A percentile compares a stretch with the other conserved stretches of the same genome.
These are phyloP conservation scores for Ceratocystis ficicola DNA, from an alignment of 2,329 filamentous ascomycete genomes.

Conservation along the genomic window DNA sequence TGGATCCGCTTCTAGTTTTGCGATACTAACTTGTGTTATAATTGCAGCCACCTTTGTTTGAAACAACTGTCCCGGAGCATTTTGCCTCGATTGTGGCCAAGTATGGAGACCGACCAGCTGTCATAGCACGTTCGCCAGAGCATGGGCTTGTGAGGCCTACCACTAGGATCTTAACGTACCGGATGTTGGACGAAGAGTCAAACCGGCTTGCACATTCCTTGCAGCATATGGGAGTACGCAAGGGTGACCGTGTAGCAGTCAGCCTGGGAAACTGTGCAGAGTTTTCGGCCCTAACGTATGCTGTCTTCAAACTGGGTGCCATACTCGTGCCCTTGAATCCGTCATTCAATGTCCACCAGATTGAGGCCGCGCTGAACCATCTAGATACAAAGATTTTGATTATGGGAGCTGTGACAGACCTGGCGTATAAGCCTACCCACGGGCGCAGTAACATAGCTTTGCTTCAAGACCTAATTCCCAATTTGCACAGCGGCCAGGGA, in stretches of 20 bases:
- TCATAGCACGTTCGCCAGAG: constrained; percentile 39
- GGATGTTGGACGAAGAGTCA: constrained; percentile 60
- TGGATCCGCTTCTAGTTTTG: background rate
- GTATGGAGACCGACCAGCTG: constrained; percentile 51
- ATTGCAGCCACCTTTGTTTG: constrained; percentile 50
- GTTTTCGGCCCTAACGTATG: constrained; percentile 76
- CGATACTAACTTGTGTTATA: background rate
- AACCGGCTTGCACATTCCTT: constrained; percentile 64
- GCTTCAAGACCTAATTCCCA: constrained; percentile 36
- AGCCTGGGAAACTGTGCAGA: constrained; percentile 77
- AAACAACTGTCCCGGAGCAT: constrained; percentile 58
- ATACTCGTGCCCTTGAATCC: constrained; percentile 90
- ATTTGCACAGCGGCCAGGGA: constrained; percentile 30
- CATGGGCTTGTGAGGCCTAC: constrained; percentile 27
- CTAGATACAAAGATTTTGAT: constrained; percentile 62
- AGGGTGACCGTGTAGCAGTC: constrained; percentile 75
- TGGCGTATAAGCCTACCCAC: constrained; percentile 50
- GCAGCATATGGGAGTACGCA: constrained; percentile 56
- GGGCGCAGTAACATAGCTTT: constrained; percentile 43
- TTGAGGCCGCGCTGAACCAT: constrained; percentile 65
- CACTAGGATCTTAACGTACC: constrained; percentile 62
- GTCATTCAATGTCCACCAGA: constrained; percentile 68
- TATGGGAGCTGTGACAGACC: constrained; percentile 76
- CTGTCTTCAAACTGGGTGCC: constrained; percentile 86
- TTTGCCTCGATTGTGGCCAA: constrained; percentile 53